These are phyloP conservation scores for Linum lewisii DNA, from an alignment of 345 rosid species.

Conservation along the genomic window DNA sequence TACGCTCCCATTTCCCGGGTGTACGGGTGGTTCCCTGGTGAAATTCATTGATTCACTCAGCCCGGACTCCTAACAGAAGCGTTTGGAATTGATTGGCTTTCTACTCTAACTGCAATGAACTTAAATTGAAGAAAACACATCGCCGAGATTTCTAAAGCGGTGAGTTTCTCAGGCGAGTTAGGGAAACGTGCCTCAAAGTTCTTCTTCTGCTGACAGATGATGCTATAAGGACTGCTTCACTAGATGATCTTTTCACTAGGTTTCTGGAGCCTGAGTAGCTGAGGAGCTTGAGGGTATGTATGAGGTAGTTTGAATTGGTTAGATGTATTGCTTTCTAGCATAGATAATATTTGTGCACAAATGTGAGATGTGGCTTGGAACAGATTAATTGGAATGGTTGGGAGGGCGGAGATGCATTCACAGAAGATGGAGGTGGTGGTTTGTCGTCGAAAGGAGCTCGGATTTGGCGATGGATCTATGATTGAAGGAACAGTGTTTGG, in stretches of 20 bases:
- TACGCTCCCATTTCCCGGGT: slow-evolving; percentile 15
- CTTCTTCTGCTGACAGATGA: slow-evolving; percentile 43
- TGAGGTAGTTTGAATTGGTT: slow-evolving; percentile 17
- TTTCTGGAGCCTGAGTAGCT: slow-evolving; percentile 89
- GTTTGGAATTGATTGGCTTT: slow-evolving; percentile 16
- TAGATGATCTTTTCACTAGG: slow-evolving; percentile 90
- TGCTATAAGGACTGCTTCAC: slow-evolving; percentile 77
- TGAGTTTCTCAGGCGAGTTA: slow-evolving; percentile 23
- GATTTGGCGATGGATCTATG: too few relatives aligned
- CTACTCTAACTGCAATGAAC: slow-evolving; percentile 15
- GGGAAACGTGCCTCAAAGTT: slow-evolving; percentile 32
- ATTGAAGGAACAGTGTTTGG: too few relatives aligned
- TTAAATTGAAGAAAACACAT: slow-evolving; percentile 19
- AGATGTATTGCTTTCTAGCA: slow-evolving; percentile 3
- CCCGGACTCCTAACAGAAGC: slow-evolving; percentile 5
- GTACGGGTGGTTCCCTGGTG: slow-evolving; percentile 5
- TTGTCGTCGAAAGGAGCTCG: too few relatives aligned
- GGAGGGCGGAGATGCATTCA: too few relatives aligned
- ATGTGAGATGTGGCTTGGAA: neutral
- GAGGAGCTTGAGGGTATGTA: slow-evolving; percentile 87
- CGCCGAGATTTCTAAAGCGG: slow-evolving; percentile 14
- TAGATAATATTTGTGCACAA: slow-evolving; percentile 1
- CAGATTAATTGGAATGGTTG: neutral
- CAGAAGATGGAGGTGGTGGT: too few relatives aligned
- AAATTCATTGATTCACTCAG: slow-evolving; percentile 5